Evolutionary conservation across 805 yeast species (phyloP), one percentile per base, ranked within the genome.

Genomic region (Lipomyces chichibuensis): DNA sequence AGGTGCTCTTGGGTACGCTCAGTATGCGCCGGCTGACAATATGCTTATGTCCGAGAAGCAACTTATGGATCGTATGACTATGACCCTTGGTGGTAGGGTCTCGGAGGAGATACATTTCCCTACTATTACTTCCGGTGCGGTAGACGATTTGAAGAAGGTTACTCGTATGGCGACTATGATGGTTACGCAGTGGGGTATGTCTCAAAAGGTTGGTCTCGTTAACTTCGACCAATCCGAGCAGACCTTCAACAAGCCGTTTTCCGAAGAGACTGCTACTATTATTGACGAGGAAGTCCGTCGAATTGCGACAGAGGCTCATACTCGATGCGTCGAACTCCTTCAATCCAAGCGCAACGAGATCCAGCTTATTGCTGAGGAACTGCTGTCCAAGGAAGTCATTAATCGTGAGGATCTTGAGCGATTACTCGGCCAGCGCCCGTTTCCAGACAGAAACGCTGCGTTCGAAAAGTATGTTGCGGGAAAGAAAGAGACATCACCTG

Each of bases 51-150:
- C 89, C 37, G 88, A 88, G 65, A 84, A 87, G 70, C 97, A 95
- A 78, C 85, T 93, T 69, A 83, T 83, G 71, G 97, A 95, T 77
- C 85, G 96, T 71, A 93, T 95, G 96, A 87, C 92, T 33, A 96
- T 95, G 98, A 90, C 98, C 0, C 83, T 95, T 58, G 99, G 98
- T 53, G 99, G 99, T 23, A 85, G 99, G 74, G 98, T 95, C 23
- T 87, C 96, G 51, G 99, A 95, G 79, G 99, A 96, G 79, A 79
- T 95, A 59, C 92, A 94, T 77, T 95, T 95, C 76, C 84, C 86
- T 23, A 87, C 93, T n/a, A 96, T 95, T 9, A 93, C 98, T 6
- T 88, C 96, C 64, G 99, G 99, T 66, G 99, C 97, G 0, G 87
- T 92, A 27, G 97, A 95, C 75, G 99, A 95, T 78, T 93, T 95